phyloP scores from a whole-genome alignment of 768 basidiomycete species.

The Fibroporia radiculosa region DNA sequence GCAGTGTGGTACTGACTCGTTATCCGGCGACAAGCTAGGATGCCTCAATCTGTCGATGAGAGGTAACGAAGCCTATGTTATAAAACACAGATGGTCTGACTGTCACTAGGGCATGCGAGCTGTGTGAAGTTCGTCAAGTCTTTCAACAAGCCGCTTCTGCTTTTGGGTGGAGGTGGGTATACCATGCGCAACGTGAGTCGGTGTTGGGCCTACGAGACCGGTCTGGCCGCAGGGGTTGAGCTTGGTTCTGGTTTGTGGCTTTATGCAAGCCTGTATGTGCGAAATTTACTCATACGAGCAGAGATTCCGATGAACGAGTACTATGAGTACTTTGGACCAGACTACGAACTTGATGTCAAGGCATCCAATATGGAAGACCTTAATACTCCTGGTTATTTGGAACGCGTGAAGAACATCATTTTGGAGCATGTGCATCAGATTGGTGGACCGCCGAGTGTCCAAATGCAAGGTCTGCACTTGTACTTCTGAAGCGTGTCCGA shows the following conservation, averaged over 20 bases:
- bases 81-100: neutral
- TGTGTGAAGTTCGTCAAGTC: conserved; percentile 97
- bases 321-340: conserved; percentile 98
- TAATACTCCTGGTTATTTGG: conserved; percentile 88
- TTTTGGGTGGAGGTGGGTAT: conserved; percentile 96
- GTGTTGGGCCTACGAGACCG: conserved; percentile 97
- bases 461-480: conserved; percentile 64
- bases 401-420: conserved; percentile 87
- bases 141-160: conserved; percentile 87
- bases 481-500: neutral
- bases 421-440: conserved; percentile 84
- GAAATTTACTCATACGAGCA: conserved; percentile 23
- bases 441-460: conserved; percentile 87
- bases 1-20: conserved; percentile 95
- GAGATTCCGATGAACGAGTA: conserved; percentile 99
- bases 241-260: conserved; percentile 60
- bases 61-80: conserved; percentile 33
- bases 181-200: conserved; percentile 97
- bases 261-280: neutral
- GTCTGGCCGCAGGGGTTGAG: conserved; percentile 95
- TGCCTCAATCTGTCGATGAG: conserved; percentile 96
- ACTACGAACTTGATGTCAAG: conserved; percentile 92
- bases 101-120: conserved; percentile 76
- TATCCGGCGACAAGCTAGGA: conserved; percentile 94
- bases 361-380: conserved; percentile 92